Evolutionary conservation across 352 stramenopile genomes (phyloP).

Genomic region (Pythium grandisporangium): DNA sequence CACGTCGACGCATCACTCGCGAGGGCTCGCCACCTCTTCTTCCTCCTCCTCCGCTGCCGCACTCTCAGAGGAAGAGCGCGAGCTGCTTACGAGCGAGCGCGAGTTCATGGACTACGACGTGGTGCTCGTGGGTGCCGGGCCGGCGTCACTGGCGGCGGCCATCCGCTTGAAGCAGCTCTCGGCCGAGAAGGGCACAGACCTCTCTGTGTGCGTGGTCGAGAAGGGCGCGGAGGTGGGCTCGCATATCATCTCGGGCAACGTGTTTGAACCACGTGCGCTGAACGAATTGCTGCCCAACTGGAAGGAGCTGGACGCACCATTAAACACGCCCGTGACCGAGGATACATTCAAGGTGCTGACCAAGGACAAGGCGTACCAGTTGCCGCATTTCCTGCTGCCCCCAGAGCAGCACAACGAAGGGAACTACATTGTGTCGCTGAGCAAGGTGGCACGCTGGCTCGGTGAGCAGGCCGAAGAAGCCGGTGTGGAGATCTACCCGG

Average conservation of each 20-base stretch:
- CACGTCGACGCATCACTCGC: background rate
- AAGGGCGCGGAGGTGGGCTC: slow-evolving; percentile 95
- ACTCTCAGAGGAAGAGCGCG: slow-evolving; percentile 51
- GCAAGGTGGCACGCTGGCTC: slow-evolving; percentile 96
- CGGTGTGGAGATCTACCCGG: slow-evolving; percentile 98
- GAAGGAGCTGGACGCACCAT: slow-evolving; percentile 83
- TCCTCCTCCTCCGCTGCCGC: slow-evolving; percentile 4
- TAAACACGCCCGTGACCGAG: slow-evolving; percentile 90
- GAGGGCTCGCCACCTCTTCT: slow-evolving; percentile 25
- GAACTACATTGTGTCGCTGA: slow-evolving; percentile 98
- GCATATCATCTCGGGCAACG: slow-evolving; percentile 98
- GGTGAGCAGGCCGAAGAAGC: slow-evolving; percentile 94
- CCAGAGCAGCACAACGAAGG: slow-evolving; percentile 97
- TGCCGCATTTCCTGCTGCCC: slow-evolving; percentile 92
- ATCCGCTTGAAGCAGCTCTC: slow-evolving; percentile 98
- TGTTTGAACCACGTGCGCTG: slow-evolving; percentile 97
- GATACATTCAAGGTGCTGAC: slow-evolving; percentile 93
- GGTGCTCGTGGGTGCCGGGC: slow-evolving; percentile 88
- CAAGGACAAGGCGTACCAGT: slow-evolving; percentile 72
- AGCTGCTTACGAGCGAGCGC: slow-evolving; percentile 63
- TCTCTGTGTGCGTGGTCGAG: slow-evolving; percentile 94
- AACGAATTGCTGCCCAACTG: slow-evolving; percentile 96
- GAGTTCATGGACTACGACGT: slow-evolving; percentile 99
- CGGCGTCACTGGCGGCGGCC: slow-evolving; percentile 91
- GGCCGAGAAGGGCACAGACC: slow-evolving; percentile 88